Conservation (phyloP, 192 early-diverging fungal genomes). For the Coemansia umbellata region DNA sequence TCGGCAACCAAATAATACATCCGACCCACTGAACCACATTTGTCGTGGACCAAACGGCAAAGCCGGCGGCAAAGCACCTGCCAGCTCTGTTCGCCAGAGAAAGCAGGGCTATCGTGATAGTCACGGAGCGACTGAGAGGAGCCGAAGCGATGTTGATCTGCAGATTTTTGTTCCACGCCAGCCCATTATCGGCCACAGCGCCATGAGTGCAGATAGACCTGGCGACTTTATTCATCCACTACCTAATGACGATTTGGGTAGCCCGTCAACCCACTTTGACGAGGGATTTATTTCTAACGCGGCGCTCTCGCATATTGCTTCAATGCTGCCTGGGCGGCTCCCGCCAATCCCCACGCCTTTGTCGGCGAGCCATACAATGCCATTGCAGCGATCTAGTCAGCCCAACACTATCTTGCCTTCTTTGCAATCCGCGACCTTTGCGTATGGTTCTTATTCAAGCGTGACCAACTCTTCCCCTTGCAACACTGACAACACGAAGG, state of each 20-base stretch:
- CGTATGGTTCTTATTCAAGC: too few relatives aligned
- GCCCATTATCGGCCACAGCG: slow-evolving; percentile 28
- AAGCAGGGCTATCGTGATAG: neutral
- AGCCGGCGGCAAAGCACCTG: neutral
- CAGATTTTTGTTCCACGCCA: slow-evolving; percentile 27
- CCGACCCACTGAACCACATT: too few relatives aligned
- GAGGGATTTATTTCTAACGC: neutral
- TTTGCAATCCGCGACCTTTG: too few relatives aligned
- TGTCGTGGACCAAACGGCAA: too few relatives aligned
- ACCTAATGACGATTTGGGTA: neutral
- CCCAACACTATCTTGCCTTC: too few relatives aligned
- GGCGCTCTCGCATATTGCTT: neutral
- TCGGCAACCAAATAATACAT: too few relatives aligned
- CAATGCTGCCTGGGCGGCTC: neutral
- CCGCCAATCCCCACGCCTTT: neutral
- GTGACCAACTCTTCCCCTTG: too few relatives aligned
- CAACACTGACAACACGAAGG: too few relatives aligned
- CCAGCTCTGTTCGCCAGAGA: too few relatives aligned
- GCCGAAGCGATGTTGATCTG: neutral
- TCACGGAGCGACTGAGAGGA: neutral
- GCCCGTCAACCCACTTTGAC: neutral
- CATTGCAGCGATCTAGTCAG: too few relatives aligned
- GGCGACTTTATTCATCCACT: slow-evolving; percentile 15
- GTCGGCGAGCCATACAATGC: too few relatives aligned
- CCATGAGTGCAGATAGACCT: slow-evolving; percentile 18